phyloP scores from a whole-genome alignment of 352 stramenopile genomes.

The Pelagophyceae sp. region DNA sequence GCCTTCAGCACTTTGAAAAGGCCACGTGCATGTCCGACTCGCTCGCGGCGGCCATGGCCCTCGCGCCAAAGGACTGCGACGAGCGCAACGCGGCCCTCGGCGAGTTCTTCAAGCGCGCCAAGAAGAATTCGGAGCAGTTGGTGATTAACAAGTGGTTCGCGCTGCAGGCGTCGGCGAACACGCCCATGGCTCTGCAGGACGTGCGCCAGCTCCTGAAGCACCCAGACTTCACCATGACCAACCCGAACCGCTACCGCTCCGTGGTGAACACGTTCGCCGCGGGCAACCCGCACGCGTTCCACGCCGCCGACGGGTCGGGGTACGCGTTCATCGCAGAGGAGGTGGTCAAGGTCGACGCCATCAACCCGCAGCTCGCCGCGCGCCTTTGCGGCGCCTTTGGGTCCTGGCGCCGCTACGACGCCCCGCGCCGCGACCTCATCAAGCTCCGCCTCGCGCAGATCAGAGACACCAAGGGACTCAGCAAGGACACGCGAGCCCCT shows the following conservation, averaged over 20 bases:
- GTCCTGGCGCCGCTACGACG: constrained; percentile 52
- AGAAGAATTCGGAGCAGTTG: constrained; percentile 24
- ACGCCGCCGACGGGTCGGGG: constrained; percentile 53
- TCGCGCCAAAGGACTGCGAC: not conserved
- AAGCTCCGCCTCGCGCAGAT: constrained; percentile 48
- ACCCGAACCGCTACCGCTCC: constrained; percentile 65
- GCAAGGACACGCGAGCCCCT: constrained; percentile 37
- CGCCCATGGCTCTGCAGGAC: constrained; percentile 51
- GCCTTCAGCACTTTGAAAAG: constrained; percentile 47
- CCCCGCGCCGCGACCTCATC: constrained; percentile 50
- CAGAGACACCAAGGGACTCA: constrained; percentile 26
- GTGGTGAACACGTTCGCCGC: constrained; percentile 57
- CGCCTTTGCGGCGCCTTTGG: constrained; percentile 49
- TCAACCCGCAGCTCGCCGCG: constrained; percentile 66
- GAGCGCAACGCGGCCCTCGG: not conserved
- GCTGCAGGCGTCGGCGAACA: constrained; percentile 51
- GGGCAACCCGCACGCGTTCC: constrained; percentile 58
- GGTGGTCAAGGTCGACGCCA: constrained; percentile 52
- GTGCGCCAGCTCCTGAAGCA: constrained; percentile 50
- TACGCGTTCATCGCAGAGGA: constrained; percentile 64
- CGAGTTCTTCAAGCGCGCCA: constrained; percentile 24
- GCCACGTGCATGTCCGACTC: constrained; percentile 70
- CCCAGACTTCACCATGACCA: constrained; percentile 64
- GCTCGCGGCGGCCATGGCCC: not conserved
- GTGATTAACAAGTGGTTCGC: constrained; percentile 61